phyloP scores from a whole-genome alignment of 495 filamentous ascomycete species.

The Neurospora sp. region DNA sequence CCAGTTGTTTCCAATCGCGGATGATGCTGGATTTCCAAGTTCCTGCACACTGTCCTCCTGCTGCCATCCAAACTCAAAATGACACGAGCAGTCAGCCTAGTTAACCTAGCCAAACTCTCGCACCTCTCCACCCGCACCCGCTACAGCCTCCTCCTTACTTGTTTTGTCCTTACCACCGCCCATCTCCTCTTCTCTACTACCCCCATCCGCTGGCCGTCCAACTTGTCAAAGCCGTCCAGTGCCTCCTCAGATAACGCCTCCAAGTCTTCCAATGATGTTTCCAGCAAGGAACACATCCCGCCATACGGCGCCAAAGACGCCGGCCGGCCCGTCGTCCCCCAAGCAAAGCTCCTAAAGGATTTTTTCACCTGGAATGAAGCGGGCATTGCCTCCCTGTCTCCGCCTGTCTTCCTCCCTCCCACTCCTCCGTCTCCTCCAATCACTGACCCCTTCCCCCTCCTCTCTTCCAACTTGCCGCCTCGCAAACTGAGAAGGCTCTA shows the following conservation, averaged over 20 bases:
- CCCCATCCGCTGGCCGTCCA: not conserved
- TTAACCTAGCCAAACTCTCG: not conserved
- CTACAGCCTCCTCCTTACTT: conserved; percentile 6
- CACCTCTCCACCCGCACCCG: conserved; percentile 6
- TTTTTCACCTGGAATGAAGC: conserved; percentile 11
- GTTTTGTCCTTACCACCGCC: not conserved
- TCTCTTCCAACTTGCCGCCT: conserved; percentile 9
- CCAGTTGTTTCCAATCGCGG: not conserved
- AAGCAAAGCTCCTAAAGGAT: not conserved
- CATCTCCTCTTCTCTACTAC: not conserved
- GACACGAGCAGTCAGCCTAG: not conserved
- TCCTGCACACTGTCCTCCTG: not conserved
- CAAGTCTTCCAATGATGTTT: not conserved
- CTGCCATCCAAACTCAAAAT: not conserved
- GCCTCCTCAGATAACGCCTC: not conserved
- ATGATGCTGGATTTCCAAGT: not conserved
- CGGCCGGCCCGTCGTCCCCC: conserved; percentile 4
- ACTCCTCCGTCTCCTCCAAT: conserved; percentile 1
- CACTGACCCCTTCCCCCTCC: conserved; percentile 17
- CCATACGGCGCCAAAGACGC: not conserved
- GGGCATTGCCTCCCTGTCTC: not conserved
- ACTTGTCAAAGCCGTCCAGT: not conserved
- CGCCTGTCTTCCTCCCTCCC: conserved; percentile 11
- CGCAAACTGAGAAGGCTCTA: conserved; percentile 4
- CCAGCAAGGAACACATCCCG: not conserved